Percentiles rank a stretch among this genome's conserved stretches.
These are phyloP conservation scores for Mortierella sp. DNA, from an alignment of 371 early-diverging fungal species.

Conservation along the genomic window DNA sequence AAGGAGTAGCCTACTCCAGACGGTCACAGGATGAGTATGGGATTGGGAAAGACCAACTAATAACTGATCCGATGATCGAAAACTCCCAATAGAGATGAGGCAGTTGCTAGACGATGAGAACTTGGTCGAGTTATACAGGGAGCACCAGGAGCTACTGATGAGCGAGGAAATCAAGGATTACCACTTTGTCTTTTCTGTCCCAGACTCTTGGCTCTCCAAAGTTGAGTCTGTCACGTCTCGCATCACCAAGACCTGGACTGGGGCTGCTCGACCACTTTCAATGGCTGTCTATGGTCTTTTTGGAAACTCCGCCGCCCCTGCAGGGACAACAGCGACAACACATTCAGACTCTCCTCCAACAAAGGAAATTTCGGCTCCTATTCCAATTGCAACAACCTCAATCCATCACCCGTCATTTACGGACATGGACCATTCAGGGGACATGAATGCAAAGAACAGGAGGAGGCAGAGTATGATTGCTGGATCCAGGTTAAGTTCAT, in stretches of 20 bases:
- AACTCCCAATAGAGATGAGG: conserved; percentile 22
- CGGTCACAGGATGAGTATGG: too few relatives aligned
- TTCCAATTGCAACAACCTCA: conserved; percentile 43
- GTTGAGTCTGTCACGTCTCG: conserved; percentile 51
- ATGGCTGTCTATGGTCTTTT: conserved; percentile 53
- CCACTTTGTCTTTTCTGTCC: conserved; percentile 48
- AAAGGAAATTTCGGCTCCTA: conserved; percentile 49
- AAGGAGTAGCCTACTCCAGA: not conserved
- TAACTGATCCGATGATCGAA: too few relatives aligned
- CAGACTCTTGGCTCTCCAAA: conserved; percentile 50
- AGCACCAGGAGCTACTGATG: conserved; percentile 38
- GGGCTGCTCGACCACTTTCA: conserved; percentile 41
- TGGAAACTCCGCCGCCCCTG: conserved; percentile 17
- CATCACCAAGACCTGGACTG: conserved; percentile 44
- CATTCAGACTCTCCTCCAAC: conserved; percentile 1
- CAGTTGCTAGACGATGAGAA: conserved; percentile 42
- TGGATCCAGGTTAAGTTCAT: conserved; percentile 50
- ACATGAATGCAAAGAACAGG: conserved; percentile 21
- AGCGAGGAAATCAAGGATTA: conserved; percentile 47
- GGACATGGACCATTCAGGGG: conserved; percentile 15
- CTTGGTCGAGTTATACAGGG: conserved; percentile 29
- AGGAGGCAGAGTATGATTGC: conserved; percentile 51
- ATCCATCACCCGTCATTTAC: conserved; percentile 45
- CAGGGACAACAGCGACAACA: not conserved
- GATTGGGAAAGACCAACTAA: too few relatives aligned